phyloP scores from a whole-genome alignment of 176 grass and related monocot species.

The Carex littledalei region DNA sequence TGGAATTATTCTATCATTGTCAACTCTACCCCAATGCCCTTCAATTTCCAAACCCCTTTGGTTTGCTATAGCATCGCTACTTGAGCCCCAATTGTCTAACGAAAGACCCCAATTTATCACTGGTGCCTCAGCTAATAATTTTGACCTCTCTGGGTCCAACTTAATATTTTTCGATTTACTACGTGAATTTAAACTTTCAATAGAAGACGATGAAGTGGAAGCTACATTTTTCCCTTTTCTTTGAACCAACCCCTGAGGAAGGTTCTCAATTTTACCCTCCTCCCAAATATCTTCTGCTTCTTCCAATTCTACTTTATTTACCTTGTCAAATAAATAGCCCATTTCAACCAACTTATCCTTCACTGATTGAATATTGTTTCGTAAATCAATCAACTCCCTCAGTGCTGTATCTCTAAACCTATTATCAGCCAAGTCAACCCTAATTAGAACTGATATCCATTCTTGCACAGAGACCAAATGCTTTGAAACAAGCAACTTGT shows the following conservation, averaged over 20 bases:
- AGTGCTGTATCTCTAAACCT: slow-evolving; percentile 67
- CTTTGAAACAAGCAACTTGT: slow-evolving; percentile 67
- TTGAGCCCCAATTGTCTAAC: slow-evolving; percentile 74
- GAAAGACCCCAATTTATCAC: slow-evolving; percentile 71
- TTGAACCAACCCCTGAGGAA: slow-evolving; percentile 26
- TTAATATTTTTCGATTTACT: slow-evolving; percentile 16
- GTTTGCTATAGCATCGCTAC: slow-evolving; percentile 55
- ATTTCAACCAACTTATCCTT: slow-evolving; percentile 48
- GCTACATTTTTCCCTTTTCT: neutral
- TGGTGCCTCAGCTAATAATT: slow-evolving; percentile 64
- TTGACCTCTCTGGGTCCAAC: slow-evolving; percentile 51
- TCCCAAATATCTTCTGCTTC: slow-evolving; percentile 79
- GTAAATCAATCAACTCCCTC: slow-evolving; percentile 84
- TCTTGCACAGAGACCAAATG: slow-evolving; percentile 72
- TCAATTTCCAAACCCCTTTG: slow-evolving; percentile 83
- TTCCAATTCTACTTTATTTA: slow-evolving; percentile 32
- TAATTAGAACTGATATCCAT: slow-evolving; percentile 89
- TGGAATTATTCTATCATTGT: slow-evolving; percentile 90
- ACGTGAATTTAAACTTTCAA: slow-evolving; percentile 10
- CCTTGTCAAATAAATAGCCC: slow-evolving; percentile 49
- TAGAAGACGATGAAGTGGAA: slow-evolving; percentile 3
- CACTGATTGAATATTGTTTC: slow-evolving; percentile 68
- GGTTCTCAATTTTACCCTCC: slow-evolving; percentile 67
- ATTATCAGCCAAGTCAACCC: slow-evolving; percentile 64
- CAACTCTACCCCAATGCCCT: slow-evolving; percentile 88